Conservation (phyloP, 495 filamentous ascomycete species). For the Peziza echinospora region DNA sequence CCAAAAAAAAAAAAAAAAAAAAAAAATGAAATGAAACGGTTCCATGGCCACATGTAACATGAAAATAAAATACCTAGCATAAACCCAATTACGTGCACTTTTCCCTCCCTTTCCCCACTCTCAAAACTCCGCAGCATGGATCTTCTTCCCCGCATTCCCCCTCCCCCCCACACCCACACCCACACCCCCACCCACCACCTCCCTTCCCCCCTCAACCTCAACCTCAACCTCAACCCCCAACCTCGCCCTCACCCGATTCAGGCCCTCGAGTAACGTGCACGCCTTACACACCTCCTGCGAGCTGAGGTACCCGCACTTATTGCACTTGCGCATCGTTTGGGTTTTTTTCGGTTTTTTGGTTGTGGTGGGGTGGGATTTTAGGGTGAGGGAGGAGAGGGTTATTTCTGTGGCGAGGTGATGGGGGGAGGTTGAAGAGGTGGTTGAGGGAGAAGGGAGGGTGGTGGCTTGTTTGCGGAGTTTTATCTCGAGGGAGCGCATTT, state of each 20-base stretch:
- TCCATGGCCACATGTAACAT: no score
- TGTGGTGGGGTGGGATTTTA: slow-evolving; percentile 10
- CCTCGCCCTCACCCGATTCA: slow-evolving; percentile 78
- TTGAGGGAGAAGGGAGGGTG: no score
- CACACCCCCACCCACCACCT: not conserved
- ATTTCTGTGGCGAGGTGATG: slow-evolving; percentile 13
- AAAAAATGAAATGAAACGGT: no score
- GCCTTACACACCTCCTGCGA: slow-evolving; percentile 92
- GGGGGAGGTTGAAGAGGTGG: slow-evolving; percentile 40
- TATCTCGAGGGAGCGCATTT: slow-evolving; percentile 19
- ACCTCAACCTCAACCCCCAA: slow-evolving; percentile 40
- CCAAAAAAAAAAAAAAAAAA: no score
- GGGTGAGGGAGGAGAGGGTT: no score
- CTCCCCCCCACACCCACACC: not conserved
- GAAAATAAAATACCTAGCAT: no score
- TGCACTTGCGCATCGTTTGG: slow-evolving; percentile 69
- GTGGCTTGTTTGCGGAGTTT: slow-evolving; percentile 20
- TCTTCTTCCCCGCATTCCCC: not conserved
- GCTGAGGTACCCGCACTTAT: slow-evolving; percentile 81
- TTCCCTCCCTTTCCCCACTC: no score
- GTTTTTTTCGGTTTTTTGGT: slow-evolving; percentile 2
- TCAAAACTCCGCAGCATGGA: no score
- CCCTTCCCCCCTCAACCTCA: not conserved
- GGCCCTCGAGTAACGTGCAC: slow-evolving; percentile 66
- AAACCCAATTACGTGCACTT: no score